phyloP scores from a whole-genome alignment of 192 early-diverging fungal genomes.

The Podochytrium sp. region DNA sequence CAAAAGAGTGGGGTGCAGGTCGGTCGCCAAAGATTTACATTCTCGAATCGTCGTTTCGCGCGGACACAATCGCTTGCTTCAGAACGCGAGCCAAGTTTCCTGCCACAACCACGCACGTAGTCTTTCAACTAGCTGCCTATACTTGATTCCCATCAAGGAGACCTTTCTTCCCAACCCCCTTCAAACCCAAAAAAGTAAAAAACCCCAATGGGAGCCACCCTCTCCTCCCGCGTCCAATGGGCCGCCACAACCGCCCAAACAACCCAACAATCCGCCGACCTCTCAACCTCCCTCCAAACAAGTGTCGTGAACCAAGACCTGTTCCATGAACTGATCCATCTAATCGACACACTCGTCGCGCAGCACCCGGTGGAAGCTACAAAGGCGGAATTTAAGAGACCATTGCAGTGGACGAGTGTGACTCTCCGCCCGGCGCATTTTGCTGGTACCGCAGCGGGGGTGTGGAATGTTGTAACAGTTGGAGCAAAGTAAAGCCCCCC shows the following conservation, averaged over 20 bases:
- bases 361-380: constrained; percentile 49
- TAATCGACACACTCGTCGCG: constrained; percentile 49
- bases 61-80: too few species aligned
- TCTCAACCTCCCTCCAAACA: constrained; percentile 26
- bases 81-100: too few species aligned
- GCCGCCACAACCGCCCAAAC: neutral
- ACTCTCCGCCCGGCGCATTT: constrained; percentile 42
- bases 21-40: too few species aligned
- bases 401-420: constrained; percentile 45
- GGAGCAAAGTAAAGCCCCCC: constrained; percentile 26
- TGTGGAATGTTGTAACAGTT: constrained; percentile 22
- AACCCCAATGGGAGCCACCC: constrained; percentile 47
- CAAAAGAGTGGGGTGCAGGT: too few species aligned
- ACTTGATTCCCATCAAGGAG: too few species aligned
- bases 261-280: neutral
- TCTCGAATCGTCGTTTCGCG: too few species aligned
- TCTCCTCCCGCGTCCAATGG: constrained; percentile 45
- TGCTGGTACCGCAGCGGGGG: neutral
- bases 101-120: too few species aligned
- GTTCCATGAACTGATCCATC: constrained; percentile 50
- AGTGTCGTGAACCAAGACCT: constrained; percentile 52
- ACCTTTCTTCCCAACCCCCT: too few species aligned
- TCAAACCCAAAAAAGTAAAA: neutral
- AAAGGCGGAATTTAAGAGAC: constrained; percentile 53
- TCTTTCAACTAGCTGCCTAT: too few species aligned